Conservation (phyloP, 2,329 filamentous ascomycete species). For the Teratosphaeria destructans region DNA sequence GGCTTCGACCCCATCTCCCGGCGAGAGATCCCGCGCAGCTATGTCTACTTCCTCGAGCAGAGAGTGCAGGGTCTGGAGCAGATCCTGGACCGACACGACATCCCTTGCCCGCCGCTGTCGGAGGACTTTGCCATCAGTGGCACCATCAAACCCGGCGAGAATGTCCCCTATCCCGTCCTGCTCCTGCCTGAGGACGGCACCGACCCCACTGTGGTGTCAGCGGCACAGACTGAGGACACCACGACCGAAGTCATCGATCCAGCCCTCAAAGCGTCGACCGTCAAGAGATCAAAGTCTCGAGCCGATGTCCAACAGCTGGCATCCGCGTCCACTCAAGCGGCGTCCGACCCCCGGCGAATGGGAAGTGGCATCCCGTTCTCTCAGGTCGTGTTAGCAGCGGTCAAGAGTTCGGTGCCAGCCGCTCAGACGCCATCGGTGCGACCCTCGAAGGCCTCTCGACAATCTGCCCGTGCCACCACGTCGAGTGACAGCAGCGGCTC, state of each 20-base stretch:
- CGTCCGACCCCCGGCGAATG: slow-evolving; percentile 68
- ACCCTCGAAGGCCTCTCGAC: slow-evolving; percentile 48
- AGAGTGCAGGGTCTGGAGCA: slow-evolving; percentile 74
- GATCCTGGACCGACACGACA: slow-evolving; percentile 56
- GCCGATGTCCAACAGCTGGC: slow-evolving; percentile 35
- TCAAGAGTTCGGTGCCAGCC: slow-evolving; percentile 57
- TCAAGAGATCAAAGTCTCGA: neutral
- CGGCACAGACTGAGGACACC: slow-evolving; percentile 10
- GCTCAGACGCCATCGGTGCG: slow-evolving; percentile 50
- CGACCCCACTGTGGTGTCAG: neutral
- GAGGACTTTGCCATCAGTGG: slow-evolving; percentile 46
- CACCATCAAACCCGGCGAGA: slow-evolving; percentile 24
- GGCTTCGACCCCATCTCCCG: slow-evolving; percentile 96
- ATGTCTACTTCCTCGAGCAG: slow-evolving; percentile 90
- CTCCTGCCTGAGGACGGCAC: slow-evolving; percentile 11
- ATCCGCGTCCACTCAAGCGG: slow-evolving; percentile 67
- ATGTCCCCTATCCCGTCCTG: slow-evolving; percentile 23
- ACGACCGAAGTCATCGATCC: slow-evolving; percentile 14
- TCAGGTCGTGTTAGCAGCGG: slow-evolving; percentile 83
- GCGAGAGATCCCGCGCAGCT: slow-evolving; percentile 77
- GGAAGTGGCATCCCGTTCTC: slow-evolving; percentile 83
- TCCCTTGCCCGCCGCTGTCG: slow-evolving; percentile 61
- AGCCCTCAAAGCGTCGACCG: slow-evolving; percentile 27
- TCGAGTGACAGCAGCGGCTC: slow-evolving; percentile 54
- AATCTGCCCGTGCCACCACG: slow-evolving; percentile 37